These are phyloP conservation scores for Corinectria fuckeliana DNA, from an alignment of 2,329 filamentous ascomycete genomes.

Conservation along the genomic window DNA sequence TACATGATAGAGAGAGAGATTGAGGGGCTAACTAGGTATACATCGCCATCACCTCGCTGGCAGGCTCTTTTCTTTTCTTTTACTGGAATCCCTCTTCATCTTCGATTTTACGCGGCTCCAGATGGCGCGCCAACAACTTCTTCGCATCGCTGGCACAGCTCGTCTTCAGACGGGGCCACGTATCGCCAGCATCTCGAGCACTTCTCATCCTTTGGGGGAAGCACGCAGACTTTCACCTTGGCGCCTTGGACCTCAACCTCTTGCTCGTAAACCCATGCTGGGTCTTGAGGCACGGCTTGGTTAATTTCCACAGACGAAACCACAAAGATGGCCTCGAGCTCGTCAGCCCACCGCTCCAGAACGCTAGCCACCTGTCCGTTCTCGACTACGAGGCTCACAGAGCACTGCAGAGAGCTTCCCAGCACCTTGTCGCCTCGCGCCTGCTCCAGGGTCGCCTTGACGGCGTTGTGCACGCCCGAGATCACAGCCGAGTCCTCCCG, in stretches of 20 bases:
- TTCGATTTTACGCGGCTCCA: constrained; percentile 13
- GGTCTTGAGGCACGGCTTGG: constrained; percentile 34
- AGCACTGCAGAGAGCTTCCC: constrained; percentile 81
- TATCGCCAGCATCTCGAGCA: constrained; percentile 92
- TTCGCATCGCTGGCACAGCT: constrained; percentile 76
- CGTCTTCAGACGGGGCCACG: constrained; percentile 68
- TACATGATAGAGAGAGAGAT: constrained; percentile 8
- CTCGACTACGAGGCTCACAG: constrained; percentile 63
- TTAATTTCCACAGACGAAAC: constrained; percentile 68
- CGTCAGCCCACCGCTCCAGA: constrained; percentile 51
- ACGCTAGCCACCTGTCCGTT: constrained; percentile 42
- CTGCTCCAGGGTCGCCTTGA: constrained; percentile 78
- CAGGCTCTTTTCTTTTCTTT: neutral
- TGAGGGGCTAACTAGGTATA: constrained; percentile 8
- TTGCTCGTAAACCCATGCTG: constrained; percentile 51
- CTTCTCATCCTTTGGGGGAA: constrained; percentile 66
- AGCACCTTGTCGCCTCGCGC: constrained; percentile 75
- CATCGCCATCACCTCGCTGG: neutral
- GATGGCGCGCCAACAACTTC: constrained; percentile 57
- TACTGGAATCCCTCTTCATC: neutral
- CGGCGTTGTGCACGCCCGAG: constrained; percentile 64
- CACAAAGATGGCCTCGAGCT: constrained; percentile 71
- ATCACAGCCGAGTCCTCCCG: constrained; percentile 55
- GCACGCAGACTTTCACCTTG: constrained; percentile 50
- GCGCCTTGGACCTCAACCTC: constrained; percentile 50